Evolutionary conservation across 108 stramenopile genomes (phyloP).

Genomic region (Nitzschia palea): DNA sequence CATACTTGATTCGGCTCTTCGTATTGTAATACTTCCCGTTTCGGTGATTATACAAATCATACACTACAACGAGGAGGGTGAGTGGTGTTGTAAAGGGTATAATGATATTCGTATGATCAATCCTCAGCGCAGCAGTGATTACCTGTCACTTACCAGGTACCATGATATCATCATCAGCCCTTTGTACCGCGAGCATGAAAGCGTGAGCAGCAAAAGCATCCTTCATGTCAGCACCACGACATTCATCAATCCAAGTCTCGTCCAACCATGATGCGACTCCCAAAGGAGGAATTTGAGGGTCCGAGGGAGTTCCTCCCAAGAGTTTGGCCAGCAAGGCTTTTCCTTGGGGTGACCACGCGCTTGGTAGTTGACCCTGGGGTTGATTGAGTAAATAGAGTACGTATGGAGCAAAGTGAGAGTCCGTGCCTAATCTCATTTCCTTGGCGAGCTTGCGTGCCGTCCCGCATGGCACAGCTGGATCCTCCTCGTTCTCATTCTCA

Average conservation of each 20-base stretch:
- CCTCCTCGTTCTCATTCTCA: not conserved
- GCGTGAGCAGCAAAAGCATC: not conserved
- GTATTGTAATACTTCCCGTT: conserved; percentile 44
- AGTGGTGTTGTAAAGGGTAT: too few species aligned
- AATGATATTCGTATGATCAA: conserved; percentile 55
- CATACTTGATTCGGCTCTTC: conserved; percentile 3
- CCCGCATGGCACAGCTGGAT: conserved; percentile 42
- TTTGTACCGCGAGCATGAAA: conserved; percentile 36
- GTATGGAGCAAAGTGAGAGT: conserved; percentile 45
- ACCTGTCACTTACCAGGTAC: conserved; percentile 40
- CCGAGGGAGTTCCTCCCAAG: not conserved
- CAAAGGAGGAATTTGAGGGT: not conserved
- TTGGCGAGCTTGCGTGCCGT: conserved; percentile 23
- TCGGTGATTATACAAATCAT: conserved; percentile 41
- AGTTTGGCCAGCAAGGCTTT: conserved; percentile 27
- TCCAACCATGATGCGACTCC: not conserved
- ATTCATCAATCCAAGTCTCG: conserved; percentile 5
- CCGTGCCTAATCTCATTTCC: conserved; percentile 31
- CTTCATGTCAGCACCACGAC: not conserved
- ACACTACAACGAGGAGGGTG: too few species aligned
- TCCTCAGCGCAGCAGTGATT: conserved; percentile 2
- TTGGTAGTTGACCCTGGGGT: conserved; percentile 13
- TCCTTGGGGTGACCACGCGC: conserved; percentile 33
- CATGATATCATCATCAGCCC: conserved; percentile 60
- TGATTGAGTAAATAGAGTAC: conserved; percentile 38